These are phyloP conservation scores for Filosporella fistucella DNA, from an alignment of 495 filamentous ascomycete genomes.

Conservation along the genomic window DNA sequence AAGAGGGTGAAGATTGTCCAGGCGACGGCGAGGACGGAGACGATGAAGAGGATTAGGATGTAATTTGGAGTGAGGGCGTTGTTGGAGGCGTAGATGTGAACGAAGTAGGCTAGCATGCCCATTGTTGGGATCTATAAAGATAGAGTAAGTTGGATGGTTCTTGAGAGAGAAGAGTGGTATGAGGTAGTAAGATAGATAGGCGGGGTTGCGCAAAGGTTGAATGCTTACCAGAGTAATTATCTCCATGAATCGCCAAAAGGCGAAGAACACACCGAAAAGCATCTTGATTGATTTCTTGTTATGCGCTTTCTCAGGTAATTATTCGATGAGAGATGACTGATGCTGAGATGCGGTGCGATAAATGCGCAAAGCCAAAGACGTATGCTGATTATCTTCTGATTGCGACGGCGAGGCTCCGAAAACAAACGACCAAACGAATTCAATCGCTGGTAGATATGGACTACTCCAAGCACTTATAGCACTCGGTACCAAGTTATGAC, in stretches of 20 bases:
- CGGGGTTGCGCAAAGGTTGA: neutral
- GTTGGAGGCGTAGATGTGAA: constrained; percentile 62
- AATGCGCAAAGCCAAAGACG: neutral
- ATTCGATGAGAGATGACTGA: neutral
- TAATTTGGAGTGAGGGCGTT: constrained; percentile 73
- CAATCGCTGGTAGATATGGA: neutral
- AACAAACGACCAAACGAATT: neutral
- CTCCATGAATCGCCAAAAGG: constrained; percentile 76
- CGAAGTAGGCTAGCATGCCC: constrained; percentile 86
- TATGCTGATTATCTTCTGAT: neutral
- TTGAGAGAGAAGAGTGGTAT: neutral
- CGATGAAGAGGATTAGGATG: constrained; percentile 89
- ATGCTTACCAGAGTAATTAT: constrained; percentile 65
- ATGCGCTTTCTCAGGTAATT: neutral
- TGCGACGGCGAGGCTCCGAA: neutral
- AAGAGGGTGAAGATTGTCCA: constrained; percentile 82
- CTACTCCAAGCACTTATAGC: neutral
- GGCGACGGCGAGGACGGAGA: constrained; percentile 70
- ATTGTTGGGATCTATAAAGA: constrained; percentile 65
- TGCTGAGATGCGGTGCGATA: neutral
- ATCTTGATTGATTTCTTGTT: constrained; percentile 40
- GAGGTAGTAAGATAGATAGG: neutral
- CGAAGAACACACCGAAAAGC: constrained; percentile 76
- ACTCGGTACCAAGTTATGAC: neutral
- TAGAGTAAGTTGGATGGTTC: constrained; percentile 13